These are phyloP conservation scores for Trichoderma koningii DNA, from an alignment of 2,329 filamentous ascomycete species.

Conservation along the genomic window DNA sequence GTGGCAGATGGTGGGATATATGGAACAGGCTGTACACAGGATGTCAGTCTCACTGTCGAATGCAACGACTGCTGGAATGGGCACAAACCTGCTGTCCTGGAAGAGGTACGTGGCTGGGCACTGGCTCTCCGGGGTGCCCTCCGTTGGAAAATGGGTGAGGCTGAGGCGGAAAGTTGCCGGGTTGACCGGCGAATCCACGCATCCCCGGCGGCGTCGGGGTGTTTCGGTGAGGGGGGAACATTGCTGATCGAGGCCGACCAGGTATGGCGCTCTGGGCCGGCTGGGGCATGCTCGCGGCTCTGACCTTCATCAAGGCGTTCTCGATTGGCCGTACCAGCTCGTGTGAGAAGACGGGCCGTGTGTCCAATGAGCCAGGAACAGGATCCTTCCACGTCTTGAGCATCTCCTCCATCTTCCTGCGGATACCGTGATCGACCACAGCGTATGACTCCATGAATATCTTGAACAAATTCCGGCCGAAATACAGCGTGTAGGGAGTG, in stretches of 20 bases:
- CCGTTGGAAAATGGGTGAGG: slow-evolving; percentile 39
- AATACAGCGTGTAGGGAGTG: slow-evolving; percentile 93
- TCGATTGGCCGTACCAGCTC: slow-evolving; percentile 91
- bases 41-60: neutral
- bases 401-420: slow-evolving; percentile 95
- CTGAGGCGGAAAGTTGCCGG: slow-evolving; percentile 34
- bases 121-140: slow-evolving; percentile 34
- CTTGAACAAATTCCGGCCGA: slow-evolving; percentile 85
- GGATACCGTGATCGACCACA: slow-evolving; percentile 77
- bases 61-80: neutral
- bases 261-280: slow-evolving; percentile 51
- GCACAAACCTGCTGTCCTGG: slow-evolving; percentile 36
- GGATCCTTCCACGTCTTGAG: slow-evolving; percentile 97
- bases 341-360: slow-evolving; percentile 85
- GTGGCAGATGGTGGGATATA: slow-evolving; percentile 46
- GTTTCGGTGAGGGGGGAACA: slow-evolving; percentile 67
- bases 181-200: slow-evolving; percentile 34
- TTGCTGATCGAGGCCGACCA: slow-evolving; percentile 50
- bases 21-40: slow-evolving; percentile 17
- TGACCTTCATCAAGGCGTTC: slow-evolving; percentile 85
- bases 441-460: slow-evolving; percentile 98
- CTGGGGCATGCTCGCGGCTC: slow-evolving; percentile 60
- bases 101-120: slow-evolving; percentile 25
- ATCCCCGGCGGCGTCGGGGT: slow-evolving; percentile 72
- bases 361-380: slow-evolving; percentile 88